These are phyloP conservation scores for Lizonia empirigonia DNA, from an alignment of 2,329 filamentous ascomycete genomes.

Conservation along the genomic window DNA sequence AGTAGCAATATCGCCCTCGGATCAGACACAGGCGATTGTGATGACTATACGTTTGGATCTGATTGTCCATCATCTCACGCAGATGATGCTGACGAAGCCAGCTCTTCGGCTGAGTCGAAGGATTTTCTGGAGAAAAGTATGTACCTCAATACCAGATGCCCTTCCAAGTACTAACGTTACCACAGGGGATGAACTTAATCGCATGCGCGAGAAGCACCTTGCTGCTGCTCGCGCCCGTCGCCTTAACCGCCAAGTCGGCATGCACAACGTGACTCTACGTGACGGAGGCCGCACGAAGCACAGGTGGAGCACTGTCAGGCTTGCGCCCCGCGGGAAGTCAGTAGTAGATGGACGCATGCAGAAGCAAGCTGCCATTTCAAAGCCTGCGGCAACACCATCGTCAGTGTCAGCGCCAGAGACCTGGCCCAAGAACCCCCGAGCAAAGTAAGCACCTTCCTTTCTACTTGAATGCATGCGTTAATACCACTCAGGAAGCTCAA, in stretches of 20 bases:
- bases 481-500: too few species aligned
- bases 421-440: too few species aligned
- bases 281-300: neutral
- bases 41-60: neutral
- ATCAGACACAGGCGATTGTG: neutral
- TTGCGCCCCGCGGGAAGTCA: neutral
- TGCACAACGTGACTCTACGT: neutral
- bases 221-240: neutral
- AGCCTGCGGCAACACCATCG: neutral
- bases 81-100: neutral
- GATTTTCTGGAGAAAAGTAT: neutral
- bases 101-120: neutral
- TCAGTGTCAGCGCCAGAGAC: too few species aligned
- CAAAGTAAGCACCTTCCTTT: too few species aligned
- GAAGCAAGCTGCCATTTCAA: neutral
- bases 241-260: neutral
- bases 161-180: neutral
- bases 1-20: neutral
- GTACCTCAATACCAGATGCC: neutral
- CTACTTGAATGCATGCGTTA: too few species aligned
- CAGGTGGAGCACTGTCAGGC: constrained; percentile 1
- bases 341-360: neutral
- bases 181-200: neutral
- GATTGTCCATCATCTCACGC: neutral
- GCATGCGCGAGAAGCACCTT: neutral